phyloP scores from a whole-genome alignment of 768 basidiomycete species.

The Hygrophoropsis aurantiaca region DNA sequence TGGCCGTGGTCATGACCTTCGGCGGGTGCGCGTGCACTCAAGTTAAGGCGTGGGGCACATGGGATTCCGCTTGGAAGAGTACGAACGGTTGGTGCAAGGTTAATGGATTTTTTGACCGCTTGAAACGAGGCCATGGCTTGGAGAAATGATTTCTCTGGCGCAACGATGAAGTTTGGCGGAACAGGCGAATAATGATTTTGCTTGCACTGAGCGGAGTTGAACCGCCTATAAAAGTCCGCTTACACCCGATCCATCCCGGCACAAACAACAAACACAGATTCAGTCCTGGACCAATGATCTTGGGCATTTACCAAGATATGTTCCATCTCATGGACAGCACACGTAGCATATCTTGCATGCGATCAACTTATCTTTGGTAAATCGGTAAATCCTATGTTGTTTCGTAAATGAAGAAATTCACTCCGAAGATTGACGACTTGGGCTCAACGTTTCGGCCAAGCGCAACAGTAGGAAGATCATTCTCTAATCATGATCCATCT shows the following conservation, averaged over 20 bases:
- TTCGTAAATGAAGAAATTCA: too few species aligned
- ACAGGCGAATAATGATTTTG: conserved; percentile 10
- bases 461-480: too few species aligned
- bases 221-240: conserved; percentile 11
- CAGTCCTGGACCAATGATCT: too few species aligned
- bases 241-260: conserved; percentile 45
- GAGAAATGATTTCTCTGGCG: conserved; percentile 10
- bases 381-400: too few species aligned
- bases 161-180: not conserved
- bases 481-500: too few species aligned
- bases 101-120: conserved; percentile 79
- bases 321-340: too few species aligned
- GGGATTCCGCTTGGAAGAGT: conserved; percentile 81
- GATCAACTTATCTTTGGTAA: too few species aligned
- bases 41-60: conserved; percentile 69
- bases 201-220: conserved; percentile 20
- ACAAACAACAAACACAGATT: too few species aligned
- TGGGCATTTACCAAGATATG: too few species aligned
- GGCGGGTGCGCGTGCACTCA: conserved; percentile 63
- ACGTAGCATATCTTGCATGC: too few species aligned
- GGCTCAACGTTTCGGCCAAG: too few species aligned
- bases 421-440: too few species aligned
- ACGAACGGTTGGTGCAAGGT: conserved; percentile 78
- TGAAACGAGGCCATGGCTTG: conserved; percentile 66
- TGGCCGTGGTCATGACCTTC: conserved; percentile 60